phyloP scores from a whole-genome alignment of 169 alveolate genomes.

The Amoebophrya sp. region DNA sequence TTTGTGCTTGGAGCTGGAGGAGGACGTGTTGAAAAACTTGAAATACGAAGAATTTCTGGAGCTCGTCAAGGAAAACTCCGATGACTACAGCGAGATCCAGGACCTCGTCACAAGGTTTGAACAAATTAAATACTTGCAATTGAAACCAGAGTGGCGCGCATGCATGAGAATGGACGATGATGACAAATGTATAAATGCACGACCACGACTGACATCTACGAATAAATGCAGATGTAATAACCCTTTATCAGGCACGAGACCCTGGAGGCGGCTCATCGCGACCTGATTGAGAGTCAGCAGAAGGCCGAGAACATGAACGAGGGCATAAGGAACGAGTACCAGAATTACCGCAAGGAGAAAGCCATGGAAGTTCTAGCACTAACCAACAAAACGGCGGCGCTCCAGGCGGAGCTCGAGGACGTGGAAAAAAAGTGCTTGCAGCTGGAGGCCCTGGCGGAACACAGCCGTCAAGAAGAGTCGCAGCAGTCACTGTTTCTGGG shows the following conservation, averaged over 20 bases:
- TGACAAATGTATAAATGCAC: no score
- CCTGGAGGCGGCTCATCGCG: slow-evolving; percentile 17
- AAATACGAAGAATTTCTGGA: neutral
- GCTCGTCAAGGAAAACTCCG: slow-evolving; percentile 31
- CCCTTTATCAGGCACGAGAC: neutral
- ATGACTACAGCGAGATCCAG: slow-evolving; percentile 26
- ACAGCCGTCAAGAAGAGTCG: neutral
- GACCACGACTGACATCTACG: no score
- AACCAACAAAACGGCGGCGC: slow-evolving; percentile 27
- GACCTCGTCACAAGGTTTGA: slow-evolving; percentile 26
- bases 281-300: neutral
- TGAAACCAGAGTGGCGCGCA: no score
- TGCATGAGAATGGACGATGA: no score
- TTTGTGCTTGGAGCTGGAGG: neutral
- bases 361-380: slow-evolving; percentile 26
- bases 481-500: slow-evolving; percentile 5
- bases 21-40: slow-evolving; percentile 5
- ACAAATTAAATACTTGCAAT: no score
- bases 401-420: slow-evolving; percentile 28
- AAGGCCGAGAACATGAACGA: neutral
- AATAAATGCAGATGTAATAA: neutral
- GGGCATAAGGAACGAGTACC: neutral
- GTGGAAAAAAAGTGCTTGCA: neutral
- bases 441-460: neutral
- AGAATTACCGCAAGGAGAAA: neutral